A percentile compares a stretch with the other conserved stretches of the same genome.
phyloP scores from a whole-genome alignment of 2,329 filamentous ascomycete species.

The Aspergillus sclerotialis region DNA sequence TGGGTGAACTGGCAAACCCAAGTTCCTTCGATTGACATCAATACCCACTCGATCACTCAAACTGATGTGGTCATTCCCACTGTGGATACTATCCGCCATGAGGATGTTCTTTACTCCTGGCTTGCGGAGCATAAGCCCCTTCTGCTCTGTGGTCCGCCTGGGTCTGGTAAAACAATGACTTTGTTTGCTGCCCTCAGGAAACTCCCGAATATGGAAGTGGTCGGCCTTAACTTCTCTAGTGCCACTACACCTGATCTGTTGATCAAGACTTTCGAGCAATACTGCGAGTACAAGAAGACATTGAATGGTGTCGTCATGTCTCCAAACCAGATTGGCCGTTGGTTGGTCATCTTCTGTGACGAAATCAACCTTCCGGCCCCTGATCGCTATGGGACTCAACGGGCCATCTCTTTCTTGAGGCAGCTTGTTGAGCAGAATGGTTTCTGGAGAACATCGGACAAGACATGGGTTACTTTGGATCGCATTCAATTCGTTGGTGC shows the following conservation, averaged over 20 bases:
- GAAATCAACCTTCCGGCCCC: slow-evolving; percentile 98
- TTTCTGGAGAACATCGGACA: slow-evolving; percentile 97
- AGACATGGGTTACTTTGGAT: slow-evolving; percentile 95
- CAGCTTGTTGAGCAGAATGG: slow-evolving; percentile 98
- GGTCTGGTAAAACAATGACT: slow-evolving; percentile 99
- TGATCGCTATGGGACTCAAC: slow-evolving; percentile 94
- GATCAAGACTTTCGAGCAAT: slow-evolving; percentile 98
- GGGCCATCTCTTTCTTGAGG: slow-evolving; percentile 92
- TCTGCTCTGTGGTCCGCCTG: slow-evolving; percentile 90
- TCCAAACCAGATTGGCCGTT: slow-evolving; percentile 91
- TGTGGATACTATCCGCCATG: slow-evolving; percentile 91
- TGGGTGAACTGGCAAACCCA: slow-evolving; percentile 94
- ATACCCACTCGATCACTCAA: slow-evolving; percentile 95
- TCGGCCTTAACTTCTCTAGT: slow-evolving; percentile 98
- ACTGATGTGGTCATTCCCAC: slow-evolving; percentile 98
- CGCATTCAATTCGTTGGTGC: slow-evolving; percentile 98
- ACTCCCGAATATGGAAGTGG: slow-evolving; percentile 96
- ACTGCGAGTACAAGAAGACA: slow-evolving; percentile 99
- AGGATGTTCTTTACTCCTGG: slow-evolving; percentile 99
- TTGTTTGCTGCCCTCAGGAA: slow-evolving; percentile 96
- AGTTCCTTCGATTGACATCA: slow-evolving; percentile 90
- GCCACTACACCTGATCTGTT: slow-evolving; percentile 95
- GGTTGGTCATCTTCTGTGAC: slow-evolving; percentile 98
- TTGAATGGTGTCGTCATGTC: slow-evolving; percentile 92
- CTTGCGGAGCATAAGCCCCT: slow-evolving; percentile 97